phyloP scores from a whole-genome alignment of 2,329 filamentous ascomycete species.

The Alternaria gaisen region DNA sequence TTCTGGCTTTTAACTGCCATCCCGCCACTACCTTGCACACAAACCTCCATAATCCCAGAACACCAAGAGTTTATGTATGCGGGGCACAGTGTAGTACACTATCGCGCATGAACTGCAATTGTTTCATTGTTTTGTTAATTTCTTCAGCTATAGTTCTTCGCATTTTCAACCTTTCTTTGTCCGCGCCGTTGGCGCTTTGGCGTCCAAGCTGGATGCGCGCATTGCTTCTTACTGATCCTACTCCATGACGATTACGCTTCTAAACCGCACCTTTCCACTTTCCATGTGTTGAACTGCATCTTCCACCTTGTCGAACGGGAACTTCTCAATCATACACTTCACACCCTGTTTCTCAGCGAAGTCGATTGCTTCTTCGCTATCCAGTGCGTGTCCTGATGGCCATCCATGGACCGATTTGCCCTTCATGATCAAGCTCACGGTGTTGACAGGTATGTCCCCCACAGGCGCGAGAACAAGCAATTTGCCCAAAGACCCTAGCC shows the following conservation, averaged over 20 bases:
- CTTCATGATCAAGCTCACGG: constrained; percentile 56
- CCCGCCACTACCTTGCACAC: not conserved
- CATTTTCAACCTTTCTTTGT: not conserved
- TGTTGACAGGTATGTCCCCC: constrained; percentile 57
- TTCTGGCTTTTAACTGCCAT: not conserved
- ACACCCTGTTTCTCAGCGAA: constrained; percentile 60
- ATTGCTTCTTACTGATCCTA: constrained; percentile 22
- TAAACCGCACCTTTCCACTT: constrained; percentile 60
- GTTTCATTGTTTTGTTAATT: constrained; percentile 20
- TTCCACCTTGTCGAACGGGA: constrained; percentile 60
- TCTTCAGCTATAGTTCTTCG: constrained; percentile 7
- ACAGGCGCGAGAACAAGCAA: constrained; percentile 66
- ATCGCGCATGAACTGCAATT: constrained; percentile 13
- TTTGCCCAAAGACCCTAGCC: constrained; percentile 65
- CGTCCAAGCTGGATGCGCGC: not conserved
- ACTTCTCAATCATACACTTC: constrained; percentile 64
- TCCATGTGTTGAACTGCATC: constrained; percentile 62
- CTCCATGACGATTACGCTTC: constrained; percentile 60
- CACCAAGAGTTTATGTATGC: not conserved
- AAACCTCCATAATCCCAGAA: constrained; percentile 10
- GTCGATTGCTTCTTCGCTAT: constrained; percentile 62
- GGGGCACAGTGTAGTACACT: not conserved
- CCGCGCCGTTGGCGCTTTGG: not conserved
- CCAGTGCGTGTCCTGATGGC: constrained; percentile 63
- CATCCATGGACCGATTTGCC: constrained; percentile 61